These are phyloP conservation scores for Coemansia sp. DNA, from an alignment of 192 early-diverging fungal genomes.

Conservation along the genomic window DNA sequence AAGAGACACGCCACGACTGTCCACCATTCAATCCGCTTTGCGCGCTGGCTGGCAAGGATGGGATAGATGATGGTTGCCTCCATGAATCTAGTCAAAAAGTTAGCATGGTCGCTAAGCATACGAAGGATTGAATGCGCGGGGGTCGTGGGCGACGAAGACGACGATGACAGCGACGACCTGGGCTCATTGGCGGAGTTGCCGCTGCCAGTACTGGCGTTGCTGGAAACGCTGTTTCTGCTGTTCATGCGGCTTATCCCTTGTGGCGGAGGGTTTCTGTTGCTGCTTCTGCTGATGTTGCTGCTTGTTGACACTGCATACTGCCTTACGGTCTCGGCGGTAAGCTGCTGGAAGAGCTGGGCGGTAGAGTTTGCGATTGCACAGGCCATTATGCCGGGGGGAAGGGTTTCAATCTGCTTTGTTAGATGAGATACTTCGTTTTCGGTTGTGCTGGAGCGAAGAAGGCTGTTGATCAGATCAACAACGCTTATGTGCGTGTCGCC, in stretches of 20 bases:
- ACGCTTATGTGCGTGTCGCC: constrained; percentile 17
- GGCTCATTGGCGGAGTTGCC: neutral
- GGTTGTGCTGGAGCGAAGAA: constrained; percentile 30
- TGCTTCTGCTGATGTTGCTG: neutral
- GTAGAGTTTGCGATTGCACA: constrained; percentile 50
- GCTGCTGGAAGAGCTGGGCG: constrained; percentile 42
- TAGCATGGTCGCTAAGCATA: constrained; percentile 50
- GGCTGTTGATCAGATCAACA: constrained; percentile 40
- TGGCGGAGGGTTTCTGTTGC: neutral
- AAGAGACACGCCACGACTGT: constrained; percentile 30
- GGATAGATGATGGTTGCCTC: constrained; percentile 40
- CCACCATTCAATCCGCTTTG: constrained; percentile 53
- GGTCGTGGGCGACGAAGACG: neutral
- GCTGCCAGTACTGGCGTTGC: constrained; percentile 7
- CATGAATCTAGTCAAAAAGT: constrained; percentile 45
- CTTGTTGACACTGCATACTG: constrained; percentile 19
- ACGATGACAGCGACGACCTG: neutral
- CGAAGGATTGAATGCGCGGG: constrained; percentile 27
- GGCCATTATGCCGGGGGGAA: constrained; percentile 48
- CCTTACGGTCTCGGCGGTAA: constrained; percentile 26
- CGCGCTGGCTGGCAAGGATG: constrained; percentile 33
- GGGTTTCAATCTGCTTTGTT: constrained; percentile 25
- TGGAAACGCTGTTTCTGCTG: neutral
- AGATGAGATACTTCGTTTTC: constrained; percentile 36
- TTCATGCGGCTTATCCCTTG: neutral